These are phyloP conservation scores for Gossypium mustelinum DNA, from an alignment of 345 rosid genomes.

Conservation along the genomic window DNA sequence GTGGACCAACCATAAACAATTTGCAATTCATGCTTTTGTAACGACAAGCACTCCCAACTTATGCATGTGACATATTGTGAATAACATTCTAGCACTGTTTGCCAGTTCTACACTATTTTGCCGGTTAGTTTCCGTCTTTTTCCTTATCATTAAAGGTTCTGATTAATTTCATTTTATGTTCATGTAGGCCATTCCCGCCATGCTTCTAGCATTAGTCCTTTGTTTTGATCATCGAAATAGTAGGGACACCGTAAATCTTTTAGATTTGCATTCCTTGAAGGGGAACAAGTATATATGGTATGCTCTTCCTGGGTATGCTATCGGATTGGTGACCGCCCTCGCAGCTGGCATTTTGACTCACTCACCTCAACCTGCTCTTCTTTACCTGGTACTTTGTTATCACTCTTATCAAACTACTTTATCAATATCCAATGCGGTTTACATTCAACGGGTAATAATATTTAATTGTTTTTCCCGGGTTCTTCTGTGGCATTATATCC, in stretches of 20 bases:
- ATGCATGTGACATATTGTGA: conserved; percentile 6
- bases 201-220: conserved; percentile 83
- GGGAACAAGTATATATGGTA: conserved; percentile 86
- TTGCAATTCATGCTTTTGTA: not conserved
- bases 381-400: conserved; percentile 64
- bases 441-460: too few relatives aligned
- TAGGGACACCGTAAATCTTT: conserved; percentile 64
- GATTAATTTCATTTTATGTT: conserved; percentile 5
- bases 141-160: not conserved
- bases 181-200: conserved; percentile 83
- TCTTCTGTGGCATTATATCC: not conserved
- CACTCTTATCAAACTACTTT: not conserved
- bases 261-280: conserved; percentile 61
- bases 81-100: not conserved
- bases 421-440: too few relatives aligned
- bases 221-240: conserved; percentile 84
- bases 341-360: conserved; percentile 80
- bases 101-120: not conserved
- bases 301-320: conserved; percentile 88
- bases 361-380: conserved; percentile 91
- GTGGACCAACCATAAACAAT: not conserved
- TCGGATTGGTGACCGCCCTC: conserved; percentile 70
- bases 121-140: not conserved
- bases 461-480: too few relatives aligned
- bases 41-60: not conserved